A percentile compares a stretch with the other conserved stretches of the same genome.
Conservation (phyloP, 2,329 filamentous ascomycete species). For the Colletotrichum acutatum region DNA sequence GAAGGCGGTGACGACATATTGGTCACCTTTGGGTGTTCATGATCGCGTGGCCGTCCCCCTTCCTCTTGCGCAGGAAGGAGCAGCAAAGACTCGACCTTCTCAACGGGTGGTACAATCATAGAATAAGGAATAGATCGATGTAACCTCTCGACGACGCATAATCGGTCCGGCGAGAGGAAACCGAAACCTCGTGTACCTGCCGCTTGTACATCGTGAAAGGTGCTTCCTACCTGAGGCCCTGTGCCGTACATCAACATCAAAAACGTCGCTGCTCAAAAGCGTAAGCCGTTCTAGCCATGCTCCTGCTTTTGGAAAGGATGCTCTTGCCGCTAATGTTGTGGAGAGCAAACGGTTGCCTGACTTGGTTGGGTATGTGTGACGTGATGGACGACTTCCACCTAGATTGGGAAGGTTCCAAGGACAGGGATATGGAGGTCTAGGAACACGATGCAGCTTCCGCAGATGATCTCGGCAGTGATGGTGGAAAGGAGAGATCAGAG, state of each 20-base stretch:
- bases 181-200: neutral
- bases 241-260: neutral
- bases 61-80: neutral
- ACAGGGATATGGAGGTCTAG: neutral
- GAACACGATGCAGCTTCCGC: neutral
- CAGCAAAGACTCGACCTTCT: neutral
- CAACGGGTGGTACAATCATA: neutral
- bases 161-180: neutral
- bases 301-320: neutral
- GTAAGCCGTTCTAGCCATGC: neutral
- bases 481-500: no score
- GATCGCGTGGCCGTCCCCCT: neutral
- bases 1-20: neutral
- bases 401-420: neutral
- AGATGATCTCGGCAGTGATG: neutral
- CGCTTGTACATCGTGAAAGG: neutral
- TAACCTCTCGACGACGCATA: neutral
- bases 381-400: neutral
- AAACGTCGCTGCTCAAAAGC: neutral
- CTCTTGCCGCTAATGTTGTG: neutral
- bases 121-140: neutral
- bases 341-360: neutral
- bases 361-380: neutral
- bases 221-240: neutral
- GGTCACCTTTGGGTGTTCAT: neutral